Evolutionary conservation across 768 basidiomycete genomes (phyloP).

Genomic region (Pulveroboletus sp.): DNA sequence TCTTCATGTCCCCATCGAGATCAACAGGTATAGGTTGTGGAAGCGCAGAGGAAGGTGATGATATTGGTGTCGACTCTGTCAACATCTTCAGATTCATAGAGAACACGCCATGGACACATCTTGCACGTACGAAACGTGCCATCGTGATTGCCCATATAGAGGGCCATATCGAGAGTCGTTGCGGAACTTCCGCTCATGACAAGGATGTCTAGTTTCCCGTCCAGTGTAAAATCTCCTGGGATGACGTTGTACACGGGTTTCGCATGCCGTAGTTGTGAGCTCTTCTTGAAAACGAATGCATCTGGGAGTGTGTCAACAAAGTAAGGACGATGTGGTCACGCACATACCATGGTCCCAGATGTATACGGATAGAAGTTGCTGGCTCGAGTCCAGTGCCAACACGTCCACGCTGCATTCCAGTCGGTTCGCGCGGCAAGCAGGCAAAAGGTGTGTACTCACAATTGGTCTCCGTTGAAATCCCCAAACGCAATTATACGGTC

Average conservation of each 20-base stretch:
- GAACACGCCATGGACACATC: neutral
- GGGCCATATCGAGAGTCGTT: slow-evolving; percentile 57
- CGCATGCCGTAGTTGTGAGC: slow-evolving; percentile 53
- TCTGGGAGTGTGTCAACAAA: slow-evolving; percentile 38
- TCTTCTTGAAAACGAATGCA: slow-evolving; percentile 52
- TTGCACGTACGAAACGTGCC: slow-evolving; percentile 63
- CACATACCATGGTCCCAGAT: slow-evolving; percentile 80
- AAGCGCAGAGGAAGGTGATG: slow-evolving; percentile 59
- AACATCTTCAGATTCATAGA: neutral
- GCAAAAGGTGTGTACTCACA: slow-evolving; percentile 49
- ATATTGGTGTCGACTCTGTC: slow-evolving; percentile 38
- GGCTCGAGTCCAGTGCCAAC: slow-evolving; percentile 70
- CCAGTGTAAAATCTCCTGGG: slow-evolving; percentile 91
- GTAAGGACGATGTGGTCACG: neutral
- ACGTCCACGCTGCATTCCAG: slow-evolving; percentile 64
- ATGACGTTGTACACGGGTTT: slow-evolving; percentile 73
- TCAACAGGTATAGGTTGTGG: slow-evolving; percentile 88
- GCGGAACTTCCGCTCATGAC: slow-evolving; percentile 70
- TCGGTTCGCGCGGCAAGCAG: neutral
- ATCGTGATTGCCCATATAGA: slow-evolving; percentile 64
- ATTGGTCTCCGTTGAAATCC: slow-evolving; percentile 95
- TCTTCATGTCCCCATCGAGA: slow-evolving; percentile 82
- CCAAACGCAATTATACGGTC: slow-evolving; percentile 85
- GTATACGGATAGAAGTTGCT: slow-evolving; percentile 72
- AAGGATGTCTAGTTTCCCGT: slow-evolving; percentile 86